Conservation (phyloP, 1,284 basidiomycete species). For the Moniliophthora roreri region DNA sequence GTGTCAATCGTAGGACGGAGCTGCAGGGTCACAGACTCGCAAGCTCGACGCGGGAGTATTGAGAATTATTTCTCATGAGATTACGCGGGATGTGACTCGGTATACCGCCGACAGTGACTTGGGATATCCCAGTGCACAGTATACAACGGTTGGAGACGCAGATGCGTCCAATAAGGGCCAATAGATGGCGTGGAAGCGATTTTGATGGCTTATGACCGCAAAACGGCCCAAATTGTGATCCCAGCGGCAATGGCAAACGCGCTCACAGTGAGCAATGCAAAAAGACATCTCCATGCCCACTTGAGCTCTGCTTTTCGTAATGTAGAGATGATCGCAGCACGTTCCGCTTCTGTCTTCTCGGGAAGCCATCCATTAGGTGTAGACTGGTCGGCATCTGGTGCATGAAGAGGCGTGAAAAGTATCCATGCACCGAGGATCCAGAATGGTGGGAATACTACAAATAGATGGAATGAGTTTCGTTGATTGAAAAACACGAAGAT, state of each 20-base stretch:
- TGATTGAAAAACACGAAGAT: not conserved
- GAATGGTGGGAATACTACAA: conserved; percentile 47
- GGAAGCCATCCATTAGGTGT: conserved; percentile 36
- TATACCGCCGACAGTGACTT: no score
- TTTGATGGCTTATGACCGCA: no score
- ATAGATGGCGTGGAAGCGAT: no score
- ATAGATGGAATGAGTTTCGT: not conserved
- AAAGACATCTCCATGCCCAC: conserved; percentile 39
- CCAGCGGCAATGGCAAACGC: conserved; percentile 19
- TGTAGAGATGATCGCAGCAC: conserved; percentile 35
- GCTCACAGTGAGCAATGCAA: conserved; percentile 24
- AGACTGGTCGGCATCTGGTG: conserved; percentile 23
- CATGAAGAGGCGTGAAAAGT: conserved; percentile 38
- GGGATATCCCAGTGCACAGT: no score
- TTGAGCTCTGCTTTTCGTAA: conserved; percentile 36
- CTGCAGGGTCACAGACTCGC: no score
- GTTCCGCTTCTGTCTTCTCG: conserved; percentile 45
- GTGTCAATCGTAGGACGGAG: no score
- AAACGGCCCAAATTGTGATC: conserved; percentile 12
- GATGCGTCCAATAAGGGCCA: no score
- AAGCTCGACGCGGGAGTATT: no score
- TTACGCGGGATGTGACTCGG: no score
- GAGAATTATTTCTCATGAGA: no score
- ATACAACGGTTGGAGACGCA: no score
- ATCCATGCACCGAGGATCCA: conserved; percentile 50